phyloP scores from a whole-genome alignment of 1,284 basidiomycete species.

The Malassezia yamatoensis region DNA sequence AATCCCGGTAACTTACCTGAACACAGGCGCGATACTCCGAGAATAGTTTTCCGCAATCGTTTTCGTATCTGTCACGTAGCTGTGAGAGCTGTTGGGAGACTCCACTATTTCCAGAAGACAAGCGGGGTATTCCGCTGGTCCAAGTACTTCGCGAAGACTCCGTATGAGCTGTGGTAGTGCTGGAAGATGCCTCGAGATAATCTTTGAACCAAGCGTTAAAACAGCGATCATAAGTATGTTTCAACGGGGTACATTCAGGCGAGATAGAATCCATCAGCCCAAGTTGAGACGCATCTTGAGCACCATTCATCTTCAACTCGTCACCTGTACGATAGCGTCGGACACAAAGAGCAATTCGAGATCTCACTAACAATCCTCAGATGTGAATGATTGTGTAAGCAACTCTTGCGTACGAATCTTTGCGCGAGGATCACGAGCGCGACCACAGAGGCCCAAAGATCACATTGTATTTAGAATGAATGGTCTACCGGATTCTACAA shows the following conservation, averaged over 20 bases:
- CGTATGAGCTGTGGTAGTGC: constrained; percentile 38
- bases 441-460: no score
- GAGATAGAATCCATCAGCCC: constrained; percentile 53
- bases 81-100: constrained; percentile 8
- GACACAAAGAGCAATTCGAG: no score
- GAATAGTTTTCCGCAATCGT: constrained; percentile 71
- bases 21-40: constrained; percentile 67
- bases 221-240: constrained; percentile 79
- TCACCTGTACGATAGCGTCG: no score
- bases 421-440: no score
- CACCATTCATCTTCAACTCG: no score
- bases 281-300: background rate
- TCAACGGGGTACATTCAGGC: constrained; percentile 73
- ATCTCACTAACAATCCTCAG: no score
- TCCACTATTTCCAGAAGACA: constrained; percentile 7
- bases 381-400: no score
- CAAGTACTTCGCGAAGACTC: constrained; percentile 50
- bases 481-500: no score
- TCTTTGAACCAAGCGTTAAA: constrained; percentile 95
- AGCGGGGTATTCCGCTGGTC: constrained; percentile 3
- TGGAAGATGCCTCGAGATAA: constrained; percentile 54
- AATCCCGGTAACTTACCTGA: constrained; percentile 52
- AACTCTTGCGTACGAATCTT: no score
- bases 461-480: no score
- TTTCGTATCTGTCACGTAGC: constrained; percentile 55